A percentile compares a stretch with the other conserved stretches of the same genome.
Conservation (phyloP, 2,329 filamentous ascomycete species). For the Samsoniella hepiali region DNA sequence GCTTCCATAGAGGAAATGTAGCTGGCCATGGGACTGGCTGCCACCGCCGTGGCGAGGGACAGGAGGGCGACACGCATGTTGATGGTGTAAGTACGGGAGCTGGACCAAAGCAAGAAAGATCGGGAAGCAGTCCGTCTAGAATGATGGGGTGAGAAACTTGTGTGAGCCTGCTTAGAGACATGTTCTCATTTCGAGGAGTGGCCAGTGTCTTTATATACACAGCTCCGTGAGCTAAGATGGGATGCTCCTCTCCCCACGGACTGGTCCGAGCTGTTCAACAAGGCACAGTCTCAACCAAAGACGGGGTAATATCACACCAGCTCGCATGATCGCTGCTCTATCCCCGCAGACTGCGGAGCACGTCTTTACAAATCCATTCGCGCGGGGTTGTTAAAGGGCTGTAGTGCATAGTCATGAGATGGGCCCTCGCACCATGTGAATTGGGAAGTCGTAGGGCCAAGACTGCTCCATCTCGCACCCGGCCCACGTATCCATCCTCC, state of each 20-base stretch:
- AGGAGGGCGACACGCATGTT: conserved; percentile 29
- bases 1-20: conserved; percentile 29
- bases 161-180: not conserved
- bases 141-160: not conserved
- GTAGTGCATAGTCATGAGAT: not conserved
- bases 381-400: not conserved
- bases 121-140: not conserved
- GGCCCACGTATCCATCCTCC: not conserved
- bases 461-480: not conserved
- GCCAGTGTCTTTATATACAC: not conserved
- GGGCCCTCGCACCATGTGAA: not conserved
- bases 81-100: not conserved
- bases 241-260: not conserved
- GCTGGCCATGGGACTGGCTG: conserved; percentile 26
- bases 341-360: conserved; percentile 7
- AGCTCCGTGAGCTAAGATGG: not conserved
- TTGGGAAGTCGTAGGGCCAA: not conserved
- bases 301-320: not conserved
- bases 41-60: conserved; percentile 27
- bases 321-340: not conserved
- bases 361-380: not conserved
- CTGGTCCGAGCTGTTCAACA: not conserved
- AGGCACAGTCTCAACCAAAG: not conserved
- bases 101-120: not conserved
- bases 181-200: not conserved